Evolutionary conservation across 2,329 filamentous ascomycete genomes (phyloP), one percentile per base, ranked within the genome.

Genomic region (Neofusicoccum parvum): DNA sequence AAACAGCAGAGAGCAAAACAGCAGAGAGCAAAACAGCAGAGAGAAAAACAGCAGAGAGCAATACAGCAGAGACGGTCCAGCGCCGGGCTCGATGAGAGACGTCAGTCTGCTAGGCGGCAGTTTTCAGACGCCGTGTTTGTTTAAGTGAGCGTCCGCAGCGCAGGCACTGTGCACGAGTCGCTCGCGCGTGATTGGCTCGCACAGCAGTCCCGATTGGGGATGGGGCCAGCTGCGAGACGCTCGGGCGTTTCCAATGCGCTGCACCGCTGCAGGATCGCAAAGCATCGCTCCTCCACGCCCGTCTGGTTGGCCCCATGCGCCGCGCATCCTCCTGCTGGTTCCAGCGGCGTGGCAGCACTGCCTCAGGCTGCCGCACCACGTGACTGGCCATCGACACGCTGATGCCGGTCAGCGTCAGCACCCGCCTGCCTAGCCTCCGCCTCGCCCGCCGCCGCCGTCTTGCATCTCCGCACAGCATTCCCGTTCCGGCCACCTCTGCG

Each of bases 401-500:
- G 12, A 5, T 15, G 5, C 41, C 10, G 5, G 11, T n/a, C 11
- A 45, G 15, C 37, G 37, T 14, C 37, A 39, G n/a, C n/a, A n/a
- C n/a, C 11, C 36, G 36, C 5, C 36, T 5, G 11, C 36, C 5
- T 37, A 5, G 11, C 11, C 53, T 32, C 20, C 9, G 39, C 37
- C 53, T 43, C 34, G 37, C 53, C 20, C 53, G 53, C 23, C 12
- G 32, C 48, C n/a, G n/a, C n/a, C n/a, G n/a, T n/a, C 51, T 54
- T 34, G 45, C 27, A 15, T 17, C 49, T 36, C 51, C 62, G 41
- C 51, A 58, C 62, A 49, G 45, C 51, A 65, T 65, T 48, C 62
- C 62, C 51, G 5, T 65, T 64, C n/a, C 15, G 62, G 62, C 15
- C 39, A 64, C 48, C 62, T 48, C n/a, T 56, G 62, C 62, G 62